These are phyloP conservation scores for Podospora fimiseda DNA, from an alignment of 495 filamentous ascomycete species.

Conservation along the genomic window DNA sequence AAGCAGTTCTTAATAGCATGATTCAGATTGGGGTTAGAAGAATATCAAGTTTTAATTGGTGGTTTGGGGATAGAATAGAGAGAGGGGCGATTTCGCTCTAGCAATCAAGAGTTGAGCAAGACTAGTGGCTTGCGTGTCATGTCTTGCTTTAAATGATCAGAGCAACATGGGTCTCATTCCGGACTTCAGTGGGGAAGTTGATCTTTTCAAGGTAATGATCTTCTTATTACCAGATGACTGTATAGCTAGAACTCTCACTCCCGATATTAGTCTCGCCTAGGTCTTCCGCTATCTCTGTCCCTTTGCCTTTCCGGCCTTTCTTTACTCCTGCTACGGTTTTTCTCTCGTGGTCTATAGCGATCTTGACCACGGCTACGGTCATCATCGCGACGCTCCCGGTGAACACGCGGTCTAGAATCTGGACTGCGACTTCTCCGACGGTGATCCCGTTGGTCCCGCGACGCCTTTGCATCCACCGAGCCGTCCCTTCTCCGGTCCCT, in stretches of 20 bases:
- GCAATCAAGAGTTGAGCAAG: no score
- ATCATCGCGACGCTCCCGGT: constrained; percentile 9
- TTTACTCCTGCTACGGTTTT: constrained; percentile 21
- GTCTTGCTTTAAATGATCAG: no score
- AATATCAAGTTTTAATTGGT: no score
- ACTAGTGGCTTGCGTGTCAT: no score
- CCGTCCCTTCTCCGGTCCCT: constrained; percentile 25
- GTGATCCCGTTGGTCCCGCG: constrained; percentile 1
- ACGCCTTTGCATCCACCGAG: constrained; percentile 6
- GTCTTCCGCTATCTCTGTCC: not conserved
- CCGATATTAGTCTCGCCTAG: not conserved
- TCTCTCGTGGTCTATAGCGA: constrained; percentile 17
- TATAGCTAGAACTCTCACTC: no score
- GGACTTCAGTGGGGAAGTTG: no score
- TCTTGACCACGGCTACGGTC: constrained; percentile 6
- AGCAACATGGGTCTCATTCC: no score
- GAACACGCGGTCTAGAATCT: constrained; percentile 9
- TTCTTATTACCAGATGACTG: no score
- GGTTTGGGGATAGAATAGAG: no score
- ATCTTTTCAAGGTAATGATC: no score
- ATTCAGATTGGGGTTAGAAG: not conserved
- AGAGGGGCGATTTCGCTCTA: no score
- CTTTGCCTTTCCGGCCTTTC: constrained; percentile 3
- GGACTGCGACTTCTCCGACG: constrained; percentile 26
- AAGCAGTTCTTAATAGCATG: constrained; percentile 15